Evolutionary conservation across 108 stramenopile species (phyloP).

Genomic region (Pseudonitzschia multiseries): DNA sequence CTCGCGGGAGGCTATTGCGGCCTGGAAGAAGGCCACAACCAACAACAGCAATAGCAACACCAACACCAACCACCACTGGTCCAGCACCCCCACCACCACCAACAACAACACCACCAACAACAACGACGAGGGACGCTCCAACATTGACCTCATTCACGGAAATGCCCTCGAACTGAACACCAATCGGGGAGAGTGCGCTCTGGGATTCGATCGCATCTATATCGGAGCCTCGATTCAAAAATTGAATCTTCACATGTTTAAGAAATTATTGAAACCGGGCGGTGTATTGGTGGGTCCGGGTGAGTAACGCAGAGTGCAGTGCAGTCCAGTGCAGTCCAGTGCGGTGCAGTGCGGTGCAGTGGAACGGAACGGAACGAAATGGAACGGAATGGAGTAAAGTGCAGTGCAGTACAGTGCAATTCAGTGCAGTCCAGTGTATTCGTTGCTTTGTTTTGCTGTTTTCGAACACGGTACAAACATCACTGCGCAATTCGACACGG

Average conservation of each 20-base stretch:
- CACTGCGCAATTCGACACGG: too few relatives aligned
- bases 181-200: conserved; percentile 57
- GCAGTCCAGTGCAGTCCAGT: background rate
- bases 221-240: conserved; percentile 76
- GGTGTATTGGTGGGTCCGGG: conserved; percentile 87
- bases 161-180: conserved; percentile 64
- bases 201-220: conserved; percentile 89
- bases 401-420: too few relatives aligned
- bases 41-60: too few relatives aligned
- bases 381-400: too few relatives aligned
- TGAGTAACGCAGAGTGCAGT: conserved; percentile 19
- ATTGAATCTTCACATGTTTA: conserved; percentile 50
- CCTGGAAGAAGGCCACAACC: conserved; percentile 64
- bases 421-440: too few relatives aligned
- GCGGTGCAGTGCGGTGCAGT: background rate
- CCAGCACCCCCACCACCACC: too few relatives aligned
- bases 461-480: too few relatives aligned
- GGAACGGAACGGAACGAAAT: background rate
- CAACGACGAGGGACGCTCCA: conserved; percentile 17
- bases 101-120: too few relatives aligned
- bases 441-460: too few relatives aligned
- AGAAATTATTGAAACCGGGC: conserved; percentile 70
- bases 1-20: conserved; percentile 55
- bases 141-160: conserved; percentile 72
- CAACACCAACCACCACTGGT: too few relatives aligned